Evolutionary conservation across 345 rosid species (phyloP).

Genomic region (Eutrema heterophyllum): DNA sequence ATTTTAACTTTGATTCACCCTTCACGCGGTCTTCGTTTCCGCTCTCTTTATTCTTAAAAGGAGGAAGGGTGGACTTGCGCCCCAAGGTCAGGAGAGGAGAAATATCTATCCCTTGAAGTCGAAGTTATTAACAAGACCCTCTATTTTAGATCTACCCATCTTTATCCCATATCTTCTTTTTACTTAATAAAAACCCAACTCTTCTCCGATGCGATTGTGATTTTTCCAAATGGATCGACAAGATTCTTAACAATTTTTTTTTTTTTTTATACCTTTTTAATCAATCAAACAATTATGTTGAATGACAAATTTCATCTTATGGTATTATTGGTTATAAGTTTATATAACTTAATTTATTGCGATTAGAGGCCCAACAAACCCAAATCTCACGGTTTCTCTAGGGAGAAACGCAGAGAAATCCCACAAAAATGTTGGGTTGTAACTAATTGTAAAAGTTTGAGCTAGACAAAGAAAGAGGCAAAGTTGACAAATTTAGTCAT

Average conservation of each 20-base stretch:
- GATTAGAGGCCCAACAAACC: background rate
- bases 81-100: background rate
- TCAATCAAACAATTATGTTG: no score
- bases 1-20: slow-evolving; percentile 11
- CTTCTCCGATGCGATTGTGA: background rate
- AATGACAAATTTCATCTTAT: no score
- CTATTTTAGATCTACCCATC: background rate
- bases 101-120: background rate
- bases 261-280: no score
- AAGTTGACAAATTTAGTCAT: background rate
- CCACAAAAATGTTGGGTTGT: background rate
- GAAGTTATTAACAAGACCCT: background rate
- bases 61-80: slow-evolving; percentile 1
- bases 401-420: no score
- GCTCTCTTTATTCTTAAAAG: slow-evolving; percentile 2
- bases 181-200: background rate
- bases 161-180: background rate
- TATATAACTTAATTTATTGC: no score
- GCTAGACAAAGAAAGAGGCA: background rate
- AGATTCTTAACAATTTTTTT: no score
- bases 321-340: no score
- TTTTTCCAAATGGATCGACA: background rate
- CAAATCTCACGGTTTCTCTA: background rate
- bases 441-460: background rate
- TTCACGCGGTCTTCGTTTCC: background rate